Base-by-base conservation (phyloP, 2,329 filamentous ascomycete genomes). In the Teratosphaeriaceae sp. region DNA sequence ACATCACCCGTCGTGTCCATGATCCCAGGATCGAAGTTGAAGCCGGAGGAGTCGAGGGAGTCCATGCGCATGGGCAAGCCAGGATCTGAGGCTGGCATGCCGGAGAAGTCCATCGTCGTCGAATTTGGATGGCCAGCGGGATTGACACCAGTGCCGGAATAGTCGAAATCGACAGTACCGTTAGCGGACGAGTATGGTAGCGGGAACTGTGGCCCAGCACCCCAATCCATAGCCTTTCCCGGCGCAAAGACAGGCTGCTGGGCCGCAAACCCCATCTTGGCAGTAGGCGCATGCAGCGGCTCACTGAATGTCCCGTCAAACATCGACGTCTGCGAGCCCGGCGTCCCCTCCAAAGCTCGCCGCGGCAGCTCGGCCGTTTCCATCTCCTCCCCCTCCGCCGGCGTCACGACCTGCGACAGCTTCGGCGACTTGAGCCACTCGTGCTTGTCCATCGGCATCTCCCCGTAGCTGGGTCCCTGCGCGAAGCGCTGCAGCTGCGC, bases 1-100 rank as follows among this genome's bases (percentile, higher is more conserved):
- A 73, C 43, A 24, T 62, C 66, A 11, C 57, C 61, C 1, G 59
- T 62, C 5, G 62, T 61, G 18, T 67, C 66, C 49, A 67, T 58
- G 13, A 60, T 46, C 0, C 52, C 54, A 36, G 50, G 16, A 49
- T 47, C 29, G 45, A 54, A 46, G 31, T 59, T 40, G 6, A 48
- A 40, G 22, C 48, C 46, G 11, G 46, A 42, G 1, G 52, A 50
- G 16, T 60, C 56, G 13, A 61, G 48, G 1, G 55, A 52, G 24
- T 57, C 48, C 35, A 55, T 49, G 36, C 51, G 53, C 7, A 20
- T 21, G 8, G 21, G 34, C n/a, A 6, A 3, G 8, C 12, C 8
- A 12, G 12, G 4, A 12, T 24, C 19, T 6, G 31, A 8, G 31
- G 4, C 31, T 5, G 19, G 3, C 35, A 38, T 38, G 46, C 41